Percentiles rank a stretch among this genome's conserved stretches.
These are phyloP conservation scores for Sporothrix pseudoabietina DNA, from an alignment of 2,329 filamentous ascomycete genomes.

Conservation along the genomic window DNA sequence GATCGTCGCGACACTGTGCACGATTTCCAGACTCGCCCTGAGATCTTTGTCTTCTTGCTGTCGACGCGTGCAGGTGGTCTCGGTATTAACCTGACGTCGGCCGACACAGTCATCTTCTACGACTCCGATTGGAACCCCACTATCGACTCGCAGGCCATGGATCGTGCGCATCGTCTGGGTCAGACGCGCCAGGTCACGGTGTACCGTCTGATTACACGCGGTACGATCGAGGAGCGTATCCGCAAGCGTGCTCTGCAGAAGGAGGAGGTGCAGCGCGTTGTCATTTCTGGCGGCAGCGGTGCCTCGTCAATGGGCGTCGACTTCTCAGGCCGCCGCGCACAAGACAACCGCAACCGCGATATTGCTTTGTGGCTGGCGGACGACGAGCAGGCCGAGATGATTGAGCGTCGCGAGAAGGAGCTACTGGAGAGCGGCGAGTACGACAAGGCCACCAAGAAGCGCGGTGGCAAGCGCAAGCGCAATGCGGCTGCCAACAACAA, in stretches of 20 bases:
- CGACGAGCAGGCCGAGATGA: conserved; percentile 91
- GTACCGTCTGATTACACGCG: conserved; percentile 93
- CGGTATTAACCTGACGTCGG: conserved; percentile 94
- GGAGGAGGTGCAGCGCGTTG: conserved; percentile 96
- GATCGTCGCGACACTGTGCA: conserved; percentile 94
- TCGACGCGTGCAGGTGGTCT: conserved; percentile 96
- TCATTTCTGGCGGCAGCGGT: conserved; percentile 76
- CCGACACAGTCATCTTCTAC: conserved; percentile 99
- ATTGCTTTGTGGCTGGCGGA: conserved; percentile 99
- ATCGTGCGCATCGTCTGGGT: conserved; percentile 94
- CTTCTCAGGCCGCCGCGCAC: conserved; percentile 86
- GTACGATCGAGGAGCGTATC: conserved; percentile 97
- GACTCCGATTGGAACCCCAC: conserved; percentile 99
- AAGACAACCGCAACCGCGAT: conserved; percentile 94
- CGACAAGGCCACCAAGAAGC: conserved; percentile 64
- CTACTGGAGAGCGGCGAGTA: conserved; percentile 71
- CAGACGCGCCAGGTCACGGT: conserved; percentile 96
- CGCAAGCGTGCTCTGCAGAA: conserved; percentile 96
- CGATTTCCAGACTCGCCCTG: conserved; percentile 91
- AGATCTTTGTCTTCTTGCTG: conserved; percentile 95
- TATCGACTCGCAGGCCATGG: conserved; percentile 98
- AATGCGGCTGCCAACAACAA: conserved; percentile 34
- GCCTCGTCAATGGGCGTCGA: conserved; percentile 67
- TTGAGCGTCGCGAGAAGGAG: conserved; percentile 90
- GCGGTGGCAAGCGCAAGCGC: conserved; percentile 59